Conservation (phyloP, 225 moss, liverwort and hornwort species). For the Neckera pumila region DNA sequence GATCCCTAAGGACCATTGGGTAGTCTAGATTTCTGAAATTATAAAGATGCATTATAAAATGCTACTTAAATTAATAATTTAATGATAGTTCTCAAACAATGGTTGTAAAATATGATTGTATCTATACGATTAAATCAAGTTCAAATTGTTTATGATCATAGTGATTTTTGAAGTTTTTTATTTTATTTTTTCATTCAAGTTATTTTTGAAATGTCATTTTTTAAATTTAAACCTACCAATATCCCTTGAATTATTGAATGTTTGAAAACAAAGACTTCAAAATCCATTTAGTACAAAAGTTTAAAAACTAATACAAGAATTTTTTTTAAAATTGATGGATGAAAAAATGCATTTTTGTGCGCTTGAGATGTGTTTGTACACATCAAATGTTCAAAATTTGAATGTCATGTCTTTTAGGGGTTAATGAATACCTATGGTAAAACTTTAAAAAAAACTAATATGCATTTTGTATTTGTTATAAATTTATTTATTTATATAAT, state of each 20-base stretch:
- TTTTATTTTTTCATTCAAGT: neutral
- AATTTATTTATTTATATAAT: too few species aligned
- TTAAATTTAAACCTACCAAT: neutral
- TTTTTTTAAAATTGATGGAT: rapidly evolving
- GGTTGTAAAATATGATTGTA: neutral
- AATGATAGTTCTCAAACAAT: neutral
- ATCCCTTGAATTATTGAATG: neutral
- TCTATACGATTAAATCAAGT: neutral
- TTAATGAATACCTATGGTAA: neutral
- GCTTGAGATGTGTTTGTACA: rapidly evolving
- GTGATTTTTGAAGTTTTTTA: too few species aligned
- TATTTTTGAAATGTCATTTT: neutral
- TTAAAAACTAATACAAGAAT: neutral
- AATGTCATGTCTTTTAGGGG: rapidly evolving
- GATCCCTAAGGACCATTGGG: rapidly evolving
- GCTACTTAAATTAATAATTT: neutral
- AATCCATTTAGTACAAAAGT: neutral
- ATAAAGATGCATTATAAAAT: neutral
- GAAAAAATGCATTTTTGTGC: neutral
- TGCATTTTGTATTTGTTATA: neutral
- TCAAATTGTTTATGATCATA: neutral
- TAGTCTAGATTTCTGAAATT: neutral
- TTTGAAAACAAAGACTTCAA: neutral
- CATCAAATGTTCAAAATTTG: neutral
- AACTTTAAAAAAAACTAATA: too few species aligned